Percentiles rank a stretch among this genome's conserved stretches.
phyloP scores from a whole-genome alignment of 768 basidiomycete genomes.

The Podaxis carcinomalis region DNA sequence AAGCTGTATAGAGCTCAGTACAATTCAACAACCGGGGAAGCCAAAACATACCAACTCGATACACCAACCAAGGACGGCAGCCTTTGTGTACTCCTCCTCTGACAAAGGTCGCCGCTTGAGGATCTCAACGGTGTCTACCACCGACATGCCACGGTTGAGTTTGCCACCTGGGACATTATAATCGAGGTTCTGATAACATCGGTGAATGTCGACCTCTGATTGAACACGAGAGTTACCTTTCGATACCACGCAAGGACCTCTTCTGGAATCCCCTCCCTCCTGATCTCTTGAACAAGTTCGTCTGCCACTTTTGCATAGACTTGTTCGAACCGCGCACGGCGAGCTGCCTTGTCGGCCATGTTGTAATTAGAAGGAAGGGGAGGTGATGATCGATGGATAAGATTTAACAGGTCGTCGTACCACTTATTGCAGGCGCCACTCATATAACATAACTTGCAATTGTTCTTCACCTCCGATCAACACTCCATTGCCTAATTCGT shows the following conservation, averaged over 20 bases:
- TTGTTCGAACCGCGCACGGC: slow-evolving; percentile 61
- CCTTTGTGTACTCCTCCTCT: slow-evolving; percentile 85
- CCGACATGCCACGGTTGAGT: slow-evolving; percentile 94
- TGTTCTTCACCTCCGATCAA: neutral
- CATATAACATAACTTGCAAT: neutral
- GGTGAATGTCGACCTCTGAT: slow-evolving; percentile 10
- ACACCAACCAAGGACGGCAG: slow-evolving; percentile 91
- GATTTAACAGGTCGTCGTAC: neutral
- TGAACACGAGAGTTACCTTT: slow-evolving; percentile 44
- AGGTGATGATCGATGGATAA: neutral
- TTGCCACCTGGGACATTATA: slow-evolving; percentile 96
- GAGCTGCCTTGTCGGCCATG: slow-evolving; percentile 35
- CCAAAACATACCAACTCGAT: slow-evolving; percentile 79
- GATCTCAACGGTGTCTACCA: slow-evolving; percentile 91
- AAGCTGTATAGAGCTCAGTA: slow-evolving; percentile 47
- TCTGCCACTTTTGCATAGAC: slow-evolving; percentile 71
- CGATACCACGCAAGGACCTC: slow-evolving; percentile 86
- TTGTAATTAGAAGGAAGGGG: neutral
- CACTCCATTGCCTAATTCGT: neutral
- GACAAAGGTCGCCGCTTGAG: slow-evolving; percentile 66
- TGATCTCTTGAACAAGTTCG: slow-evolving; percentile 71
- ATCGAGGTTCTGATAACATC: slow-evolving; percentile 61
- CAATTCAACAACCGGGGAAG: neutral
- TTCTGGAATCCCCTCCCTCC: slow-evolving; percentile 69
- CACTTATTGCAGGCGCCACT: neutral